Conservation (phyloP, 1,284 basidiomycete genomes). For the Pseudozyma tsukubaensis region DNA sequence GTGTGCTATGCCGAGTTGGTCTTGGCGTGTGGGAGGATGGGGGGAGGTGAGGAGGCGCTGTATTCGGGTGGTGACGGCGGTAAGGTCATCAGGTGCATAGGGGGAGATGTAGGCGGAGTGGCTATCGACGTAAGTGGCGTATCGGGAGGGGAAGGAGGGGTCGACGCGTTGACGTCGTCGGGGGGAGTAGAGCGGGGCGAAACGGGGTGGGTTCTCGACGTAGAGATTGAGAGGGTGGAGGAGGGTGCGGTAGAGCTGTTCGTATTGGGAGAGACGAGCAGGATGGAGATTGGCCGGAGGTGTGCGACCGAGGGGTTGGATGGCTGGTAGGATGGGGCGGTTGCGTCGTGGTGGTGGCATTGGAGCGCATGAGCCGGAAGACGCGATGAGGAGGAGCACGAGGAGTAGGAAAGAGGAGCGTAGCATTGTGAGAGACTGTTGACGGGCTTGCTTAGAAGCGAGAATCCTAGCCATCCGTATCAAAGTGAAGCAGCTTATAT, state of each 20-base stretch:
- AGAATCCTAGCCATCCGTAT: too few relatives aligned
- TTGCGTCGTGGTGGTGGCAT: neutral
- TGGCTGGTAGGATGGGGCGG: neutral
- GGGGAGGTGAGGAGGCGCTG: neutral
- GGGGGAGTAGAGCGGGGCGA: neutral
- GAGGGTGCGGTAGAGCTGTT: conserved; percentile 7
- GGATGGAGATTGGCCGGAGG: neutral
- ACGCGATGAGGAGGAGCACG: neutral
- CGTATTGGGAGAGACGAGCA: conserved; percentile 4
- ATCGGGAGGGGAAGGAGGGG: neutral
- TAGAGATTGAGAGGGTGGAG: conserved; percentile 9
- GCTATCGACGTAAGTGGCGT: neutral
- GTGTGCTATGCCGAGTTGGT: neutral
- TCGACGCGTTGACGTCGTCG: neutral
- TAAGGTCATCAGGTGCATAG: neutral
- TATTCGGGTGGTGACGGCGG: neutral
- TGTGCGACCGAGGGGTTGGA: too few relatives aligned
- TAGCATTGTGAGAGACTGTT: neutral
- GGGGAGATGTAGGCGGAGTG: neutral
- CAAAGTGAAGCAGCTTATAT: too few relatives aligned
- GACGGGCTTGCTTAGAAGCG: too few relatives aligned
- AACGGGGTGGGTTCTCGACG: neutral
- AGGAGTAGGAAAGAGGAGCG: neutral
- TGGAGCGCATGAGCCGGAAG: neutral
- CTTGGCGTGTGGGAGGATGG: neutral